Base-by-base conservation (phyloP, 306 rosid species). In the Lithocarpus polystachyus region DNA sequence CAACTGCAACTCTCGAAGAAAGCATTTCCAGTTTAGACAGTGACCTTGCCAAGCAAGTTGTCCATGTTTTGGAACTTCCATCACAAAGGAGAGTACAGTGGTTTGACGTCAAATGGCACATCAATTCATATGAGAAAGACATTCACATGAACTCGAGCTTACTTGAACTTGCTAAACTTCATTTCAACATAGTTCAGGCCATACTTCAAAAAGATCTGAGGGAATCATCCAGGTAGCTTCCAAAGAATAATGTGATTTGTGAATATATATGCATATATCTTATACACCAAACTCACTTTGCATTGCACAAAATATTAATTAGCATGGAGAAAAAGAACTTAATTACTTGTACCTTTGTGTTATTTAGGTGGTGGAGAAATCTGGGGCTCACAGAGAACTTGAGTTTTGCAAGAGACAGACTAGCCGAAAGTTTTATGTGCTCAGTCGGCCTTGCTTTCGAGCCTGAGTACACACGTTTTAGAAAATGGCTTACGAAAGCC, bases 361-460 rank as follows among this genome's bases (percentile, higher is more conserved):
- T 1, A 48, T 48, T 14, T 73, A 92, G 94, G 84, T 92, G 97
- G 94, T 92, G 97, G 97, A 87, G 75, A 72, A 86, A 86, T 48
- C 86, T 87, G 19, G 93, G 87, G 17, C 26, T 90, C 10, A 67
- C 35, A 62, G 53, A 84, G 43, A 75, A 83, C 0, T 51, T 90
- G 84, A 43, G 45, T 26, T 92, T 92, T 77, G 88, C 93, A 76
- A 79, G 97, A 77, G 91, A 89, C 61, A 81, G 97, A 75, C 75
- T 92, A 81, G 97, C 86, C 22, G 93, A 90, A 75, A 61, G 88
- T 75, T 92, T 90, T 90, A 76, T 87, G 84, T 90, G 90, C 74
- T 73, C 88, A 8, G 37, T 77, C 40, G 97, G 95, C 20, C 81
- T 89, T 48, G 88, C 86, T 73, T 80, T 23, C 23, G 85, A 87